Evolutionary conservation across 495 filamentous ascomycete species (phyloP).

Genomic region (Rhypophila decipiens): DNA sequence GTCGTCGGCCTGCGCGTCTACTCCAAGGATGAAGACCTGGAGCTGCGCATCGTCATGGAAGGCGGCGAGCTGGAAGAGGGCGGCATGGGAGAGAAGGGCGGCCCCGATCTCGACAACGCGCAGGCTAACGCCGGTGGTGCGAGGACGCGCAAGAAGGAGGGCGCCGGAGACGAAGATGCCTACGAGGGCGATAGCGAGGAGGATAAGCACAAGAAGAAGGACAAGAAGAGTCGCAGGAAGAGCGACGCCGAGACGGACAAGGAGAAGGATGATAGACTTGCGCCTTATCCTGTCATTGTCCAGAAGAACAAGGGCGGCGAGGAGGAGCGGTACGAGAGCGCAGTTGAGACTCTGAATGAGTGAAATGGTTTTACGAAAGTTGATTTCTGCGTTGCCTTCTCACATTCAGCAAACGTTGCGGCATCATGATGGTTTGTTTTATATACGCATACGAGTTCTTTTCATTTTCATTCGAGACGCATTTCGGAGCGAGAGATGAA

Average conservation of each 20-base stretch:
- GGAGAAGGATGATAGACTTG: constrained; percentile 16
- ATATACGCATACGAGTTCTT: too few relatives aligned
- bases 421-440: too few relatives aligned
- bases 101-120: constrained; percentile 42
- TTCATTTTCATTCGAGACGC: too few relatives aligned
- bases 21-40: constrained; percentile 41
- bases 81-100: constrained; percentile 46
- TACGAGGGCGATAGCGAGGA: constrained; percentile 30
- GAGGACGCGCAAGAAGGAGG: constrained; percentile 16
- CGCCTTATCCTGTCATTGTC: constrained; percentile 25
- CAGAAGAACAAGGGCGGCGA: constrained; percentile 31
- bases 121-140: constrained; percentile 45
- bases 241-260: constrained; percentile 14
- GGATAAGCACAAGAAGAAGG: constrained; percentile 17
- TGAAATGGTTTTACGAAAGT: too few relatives aligned
- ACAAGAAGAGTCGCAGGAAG: constrained; percentile 14
- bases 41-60: constrained; percentile 42
- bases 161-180: constrained; percentile 22
- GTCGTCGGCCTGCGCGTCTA: constrained; percentile 45
- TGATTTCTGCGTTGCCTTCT: too few relatives aligned
- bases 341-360: constrained; percentile 14
- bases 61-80: constrained; percentile 42
- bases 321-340: constrained; percentile 32
- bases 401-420: too few relatives aligned
- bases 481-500: too few relatives aligned